A percentile compares a stretch with the other conserved stretches of the same genome.
These are phyloP conservation scores for Cyclotella baltica DNA, from an alignment of 108 stramenopile genomes.

Conservation along the genomic window DNA sequence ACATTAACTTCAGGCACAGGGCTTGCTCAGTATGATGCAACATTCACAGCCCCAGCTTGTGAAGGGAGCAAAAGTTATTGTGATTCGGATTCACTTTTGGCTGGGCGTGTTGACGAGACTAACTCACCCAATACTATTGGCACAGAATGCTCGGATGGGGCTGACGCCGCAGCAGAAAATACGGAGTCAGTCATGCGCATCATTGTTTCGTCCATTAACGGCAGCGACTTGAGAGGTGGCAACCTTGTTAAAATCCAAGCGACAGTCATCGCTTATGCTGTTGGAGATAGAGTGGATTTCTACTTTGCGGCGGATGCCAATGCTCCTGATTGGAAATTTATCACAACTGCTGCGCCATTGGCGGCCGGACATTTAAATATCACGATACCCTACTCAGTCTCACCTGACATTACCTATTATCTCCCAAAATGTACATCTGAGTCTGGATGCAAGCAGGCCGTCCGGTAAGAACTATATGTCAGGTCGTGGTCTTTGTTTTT, in stretches of 20 bases:
- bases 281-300: constrained; percentile 30
- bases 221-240: constrained; percentile 33
- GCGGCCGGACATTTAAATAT: background rate
- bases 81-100: constrained; percentile 24
- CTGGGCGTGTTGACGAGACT: background rate
- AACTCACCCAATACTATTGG: constrained; percentile 39
- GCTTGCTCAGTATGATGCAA: constrained; percentile 11
- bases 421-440: constrained; percentile 16
- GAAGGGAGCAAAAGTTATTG: constrained; percentile 16
- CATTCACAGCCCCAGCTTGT: constrained; percentile 33
- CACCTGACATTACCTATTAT: constrained; percentile 4
- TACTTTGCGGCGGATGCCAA: constrained; percentile 23
- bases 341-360: constrained; percentile 23
- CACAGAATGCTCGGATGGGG: constrained; percentile 23
- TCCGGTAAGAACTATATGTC: constrained; percentile 7
- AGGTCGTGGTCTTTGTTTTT: background rate
- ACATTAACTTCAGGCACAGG: constrained; percentile 21
- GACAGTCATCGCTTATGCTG: background rate
- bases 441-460: constrained; percentile 26
- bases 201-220: constrained; percentile 20
- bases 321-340: constrained; percentile 30
- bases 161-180: background rate
- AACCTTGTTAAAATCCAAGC: constrained; percentile 24
- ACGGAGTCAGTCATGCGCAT: constrained; percentile 30
- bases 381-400: constrained; percentile 11